Base-by-base conservation (phyloP, 805 yeast genomes). In the Myxozyma mucilagina region DNA sequence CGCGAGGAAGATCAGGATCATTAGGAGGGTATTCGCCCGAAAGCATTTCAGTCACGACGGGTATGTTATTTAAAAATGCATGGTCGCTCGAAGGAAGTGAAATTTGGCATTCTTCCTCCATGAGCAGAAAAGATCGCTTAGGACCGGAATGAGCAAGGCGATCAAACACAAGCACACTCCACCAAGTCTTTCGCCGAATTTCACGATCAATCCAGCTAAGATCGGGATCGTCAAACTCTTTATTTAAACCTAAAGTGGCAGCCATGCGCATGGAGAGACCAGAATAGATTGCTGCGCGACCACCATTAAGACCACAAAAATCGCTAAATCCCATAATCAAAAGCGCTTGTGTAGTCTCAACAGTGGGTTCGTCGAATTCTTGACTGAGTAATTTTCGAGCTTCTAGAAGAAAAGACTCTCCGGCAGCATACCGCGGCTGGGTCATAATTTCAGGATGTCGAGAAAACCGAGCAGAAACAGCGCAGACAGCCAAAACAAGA, bases 241-340 rank as follows among this genome's bases (percentile, higher is more conserved):
- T 62, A 59, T 73, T 68, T 10, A 74, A 65, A 6, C 71, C 69
- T 51, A 74, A 56, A 31, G 71, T 70, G 2, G 70, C 63, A 11
- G 76, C 76, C 72, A 72, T 71, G 3, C 76, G 71, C 58, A 73
- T 69, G 7, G 74, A 73, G 66, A 74, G 63, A 8, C 74, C 72
- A 38, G 74, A 69, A 52, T 72, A 74, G n/a, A 74, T 74, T 63
- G 75, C 72, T 13, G 74, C 71, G 50, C 71, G 68, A n/a, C 71
- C 72, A 8, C 75, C 76, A 29, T 70, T 67, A 50, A 69, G 47
- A 9, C 70, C 62, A 53, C 74, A 73, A 58, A 74, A 74, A 60
- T 74, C 77, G 60, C 73, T 72, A 53, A 74, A 72, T 8, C 73
- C 71, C 48, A 74, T 62, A 34, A 70, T 67, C 29, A 73, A 65